Evolutionary conservation across 2,329 filamentous ascomycete species (phyloP), one percentile per base, ranked within the genome.

Genomic region (Trichoderma harzianum): DNA sequence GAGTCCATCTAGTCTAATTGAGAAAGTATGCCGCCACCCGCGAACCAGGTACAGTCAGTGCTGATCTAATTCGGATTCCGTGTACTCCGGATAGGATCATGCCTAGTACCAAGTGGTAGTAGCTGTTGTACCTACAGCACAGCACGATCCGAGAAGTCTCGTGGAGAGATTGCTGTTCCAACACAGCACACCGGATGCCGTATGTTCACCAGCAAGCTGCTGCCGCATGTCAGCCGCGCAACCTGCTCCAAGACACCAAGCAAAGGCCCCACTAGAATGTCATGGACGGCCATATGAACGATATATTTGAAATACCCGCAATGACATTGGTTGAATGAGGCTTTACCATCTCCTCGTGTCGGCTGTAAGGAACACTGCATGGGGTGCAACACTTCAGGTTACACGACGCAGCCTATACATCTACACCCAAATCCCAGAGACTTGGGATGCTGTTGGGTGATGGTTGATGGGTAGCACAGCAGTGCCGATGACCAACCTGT

Each of bases 341-440:
- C 28, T 14, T n/a, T 16, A 39, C 51, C 34, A 34, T 26, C n/a
- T 60, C 3, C 21, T 24, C 16, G 24, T 24, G 12, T 26, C 53
- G 51, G 24, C 47, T 3, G 53, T 5, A 51, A 18, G 14, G 18
- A 36, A 55, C 63, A 53, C n/a, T 24, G 11, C 28, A 36, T 55
- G n/a, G 32, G 63, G 47, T 55, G 30, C 55, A 36, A 32, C 63
- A 36, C 28, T 11, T 39, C 51, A 39, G 26, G 32, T 28, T 18
- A n/a, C 39, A 32, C 36, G 16, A 51, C 55, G n/a, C 36, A 8
- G 28, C 24, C n/a, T 28, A 47, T 61, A 61, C 24, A 16, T 26
- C 66, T 61, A 69, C 66, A 69, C 36, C 66, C 30, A 43, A 30
- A 39, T 28, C 21, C 67, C 68, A 70, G 28, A 47, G 8, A 18